Evolutionary conservation across 2,329 filamentous ascomycete species (phyloP).

Genomic region (Fusarium sp.): DNA sequence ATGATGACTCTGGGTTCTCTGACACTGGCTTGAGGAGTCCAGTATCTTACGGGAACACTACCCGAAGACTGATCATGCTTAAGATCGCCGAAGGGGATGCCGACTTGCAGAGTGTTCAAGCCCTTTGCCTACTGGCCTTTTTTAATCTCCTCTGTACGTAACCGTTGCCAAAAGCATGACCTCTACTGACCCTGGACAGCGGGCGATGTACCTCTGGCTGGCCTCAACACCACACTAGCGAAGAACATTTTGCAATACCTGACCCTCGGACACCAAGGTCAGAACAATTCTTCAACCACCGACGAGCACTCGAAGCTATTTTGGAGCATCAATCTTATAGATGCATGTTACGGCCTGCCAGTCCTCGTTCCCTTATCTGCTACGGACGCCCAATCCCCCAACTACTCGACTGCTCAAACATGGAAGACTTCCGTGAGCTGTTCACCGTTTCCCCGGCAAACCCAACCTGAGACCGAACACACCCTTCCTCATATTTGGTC

Average conservation of each 20-base stretch:
- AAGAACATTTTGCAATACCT: conserved; percentile 15
- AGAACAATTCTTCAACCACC: neutral
- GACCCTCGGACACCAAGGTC: neutral
- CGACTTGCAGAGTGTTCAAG: conserved; percentile 4
- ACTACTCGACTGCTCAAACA: neutral
- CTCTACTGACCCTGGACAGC: neutral
- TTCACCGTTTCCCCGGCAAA: neutral
- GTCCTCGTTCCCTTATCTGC: neutral
- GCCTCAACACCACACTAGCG: conserved; percentile 16
- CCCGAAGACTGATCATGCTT: conserved; percentile 17
- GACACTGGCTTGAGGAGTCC: neutral
- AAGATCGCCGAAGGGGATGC: conserved; percentile 17
- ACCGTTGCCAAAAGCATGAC: accelerated
- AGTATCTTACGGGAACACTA: neutral
- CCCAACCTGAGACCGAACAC: accelerated
- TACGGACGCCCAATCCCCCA: neutral
- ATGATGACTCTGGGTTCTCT: accelerated
- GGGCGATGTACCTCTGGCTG: conserved; percentile 15
- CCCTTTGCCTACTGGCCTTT: conserved; percentile 13
- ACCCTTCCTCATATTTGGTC: conserved; percentile 11
- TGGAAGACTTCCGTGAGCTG: neutral
- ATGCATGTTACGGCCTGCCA: conserved; percentile 3
- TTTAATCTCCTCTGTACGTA: conserved; percentile 15
- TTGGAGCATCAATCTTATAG: conserved; percentile 16
- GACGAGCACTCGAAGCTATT: neutral